phyloP scores from a whole-genome alignment of 2,329 filamentous ascomycete genomes.

The Colletotrichum higginsianum region DNA sequence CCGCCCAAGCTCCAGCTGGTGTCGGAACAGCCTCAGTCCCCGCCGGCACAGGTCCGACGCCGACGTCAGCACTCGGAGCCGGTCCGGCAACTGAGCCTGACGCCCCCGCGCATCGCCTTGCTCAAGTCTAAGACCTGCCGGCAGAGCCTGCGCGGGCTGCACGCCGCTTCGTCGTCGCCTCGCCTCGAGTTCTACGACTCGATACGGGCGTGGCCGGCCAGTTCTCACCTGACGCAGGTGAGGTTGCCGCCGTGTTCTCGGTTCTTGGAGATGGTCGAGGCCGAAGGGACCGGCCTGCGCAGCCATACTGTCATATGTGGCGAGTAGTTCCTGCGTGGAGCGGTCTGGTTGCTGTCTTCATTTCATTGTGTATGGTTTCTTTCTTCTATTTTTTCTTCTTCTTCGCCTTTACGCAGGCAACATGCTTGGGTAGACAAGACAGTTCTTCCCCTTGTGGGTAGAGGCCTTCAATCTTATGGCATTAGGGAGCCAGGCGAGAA shows the following conservation, averaged over 20 bases:
- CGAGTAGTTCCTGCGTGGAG: not conserved
- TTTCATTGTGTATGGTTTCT: not conserved
- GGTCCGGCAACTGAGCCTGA: conserved; percentile 22
- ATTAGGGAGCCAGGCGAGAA: conserved; percentile 2
- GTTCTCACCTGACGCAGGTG: conserved; percentile 28
- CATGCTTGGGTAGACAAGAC: not conserved
- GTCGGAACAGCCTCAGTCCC: conserved; percentile 16
- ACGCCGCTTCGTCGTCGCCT: conserved; percentile 26
- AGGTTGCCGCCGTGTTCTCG: conserved; percentile 35
- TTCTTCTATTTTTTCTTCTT: not conserved
- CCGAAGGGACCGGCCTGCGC: conserved; percentile 9
- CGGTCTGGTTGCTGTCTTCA: not conserved
- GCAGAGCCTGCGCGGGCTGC: conserved; percentile 34
- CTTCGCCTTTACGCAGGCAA: conserved; percentile 8
- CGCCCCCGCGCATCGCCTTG: conserved; percentile 36
- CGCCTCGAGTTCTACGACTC: conserved; percentile 37
- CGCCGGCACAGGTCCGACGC: conserved; percentile 18
- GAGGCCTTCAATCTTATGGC: not conserved
- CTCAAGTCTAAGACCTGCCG: conserved; percentile 38
- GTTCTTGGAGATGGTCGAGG: conserved; percentile 34
- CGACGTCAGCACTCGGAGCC: conserved; percentile 36
- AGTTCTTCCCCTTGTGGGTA: not conserved
- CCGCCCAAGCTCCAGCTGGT: conserved; percentile 31
- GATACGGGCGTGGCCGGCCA: conserved; percentile 36
- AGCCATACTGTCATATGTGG: conserved; percentile 27